phyloP scores from a whole-genome alignment of 2,329 filamentous ascomycete genomes.

The Sporothrix globosa region DNA sequence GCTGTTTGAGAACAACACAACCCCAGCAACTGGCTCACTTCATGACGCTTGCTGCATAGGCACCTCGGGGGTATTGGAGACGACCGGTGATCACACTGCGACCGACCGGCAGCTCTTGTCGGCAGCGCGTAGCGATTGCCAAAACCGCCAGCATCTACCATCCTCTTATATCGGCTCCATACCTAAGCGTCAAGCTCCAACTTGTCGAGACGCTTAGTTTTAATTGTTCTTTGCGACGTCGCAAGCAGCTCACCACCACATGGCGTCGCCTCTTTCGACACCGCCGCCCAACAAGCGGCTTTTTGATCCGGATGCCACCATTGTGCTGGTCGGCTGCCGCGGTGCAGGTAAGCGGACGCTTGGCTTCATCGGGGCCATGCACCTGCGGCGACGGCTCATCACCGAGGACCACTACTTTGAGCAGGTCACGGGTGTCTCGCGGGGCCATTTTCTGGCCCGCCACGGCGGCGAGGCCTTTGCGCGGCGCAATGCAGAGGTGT shows the following conservation, averaged over 20 bases:
- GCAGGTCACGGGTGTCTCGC: conserved; percentile 63
- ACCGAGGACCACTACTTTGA: conserved; percentile 71
- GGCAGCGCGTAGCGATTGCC: conserved; percentile 16
- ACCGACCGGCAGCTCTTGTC: conserved; percentile 22
- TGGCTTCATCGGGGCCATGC: conserved; percentile 71
- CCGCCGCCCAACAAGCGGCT: conserved; percentile 46
- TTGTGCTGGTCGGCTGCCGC: conserved; percentile 71
- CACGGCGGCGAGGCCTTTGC: conserved; percentile 66
- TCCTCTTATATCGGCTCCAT: background rate
- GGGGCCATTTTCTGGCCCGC: conserved; percentile 61
- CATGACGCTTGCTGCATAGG: conserved; percentile 24
- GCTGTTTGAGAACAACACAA: background rate
- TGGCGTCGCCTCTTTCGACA: conserved; percentile 23
- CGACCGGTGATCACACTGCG: conserved; percentile 1
- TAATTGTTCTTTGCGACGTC: background rate
- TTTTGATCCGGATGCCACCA: conserved; percentile 65
- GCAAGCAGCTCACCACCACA: conserved; percentile 3
- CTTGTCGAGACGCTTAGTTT: background rate
- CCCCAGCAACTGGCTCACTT: background rate
- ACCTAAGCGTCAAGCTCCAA: background rate
- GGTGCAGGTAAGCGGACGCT: conserved; percentile 73
- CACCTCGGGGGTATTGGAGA: conserved; percentile 9
- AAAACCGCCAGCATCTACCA: conserved; percentile 1
- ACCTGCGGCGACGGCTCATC: conserved; percentile 66
- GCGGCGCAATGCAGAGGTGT: conserved; percentile 62